phyloP scores from a whole-genome alignment of 2,329 filamentous ascomycete genomes.

The Penicillium sp. region DNA sequence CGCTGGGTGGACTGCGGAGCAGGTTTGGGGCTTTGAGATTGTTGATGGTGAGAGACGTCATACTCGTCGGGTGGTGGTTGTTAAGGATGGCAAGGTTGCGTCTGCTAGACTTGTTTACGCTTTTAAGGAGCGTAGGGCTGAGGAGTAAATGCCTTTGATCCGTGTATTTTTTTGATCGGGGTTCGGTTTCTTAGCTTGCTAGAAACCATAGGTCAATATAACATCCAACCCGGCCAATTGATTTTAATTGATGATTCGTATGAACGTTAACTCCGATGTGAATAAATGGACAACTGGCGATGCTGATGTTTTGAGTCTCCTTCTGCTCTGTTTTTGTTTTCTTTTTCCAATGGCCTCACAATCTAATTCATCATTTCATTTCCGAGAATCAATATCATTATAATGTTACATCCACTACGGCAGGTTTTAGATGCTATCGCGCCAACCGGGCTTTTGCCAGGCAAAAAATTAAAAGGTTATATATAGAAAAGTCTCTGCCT shows the following conservation, averaged over 20 bases:
- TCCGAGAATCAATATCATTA: too few species aligned
- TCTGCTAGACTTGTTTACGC: slow-evolving; percentile 44
- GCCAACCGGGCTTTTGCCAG: too few species aligned
- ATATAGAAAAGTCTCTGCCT: too few species aligned
- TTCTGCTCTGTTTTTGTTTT: too few species aligned
- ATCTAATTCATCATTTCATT: too few species aligned
- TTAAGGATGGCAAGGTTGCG: slow-evolving; percentile 37
- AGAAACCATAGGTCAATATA: background rate
- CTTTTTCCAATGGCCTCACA: too few species aligned
- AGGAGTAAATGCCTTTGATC: background rate
- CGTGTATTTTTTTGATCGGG: background rate
- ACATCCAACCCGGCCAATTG: background rate
- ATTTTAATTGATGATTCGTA: background rate
- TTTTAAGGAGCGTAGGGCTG: slow-evolving; percentile 22
- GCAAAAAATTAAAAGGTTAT: too few species aligned
- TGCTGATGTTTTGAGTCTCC: too few species aligned
- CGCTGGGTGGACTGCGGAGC: slow-evolving; percentile 54
- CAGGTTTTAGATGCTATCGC: too few species aligned
- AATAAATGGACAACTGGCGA: too few species aligned
- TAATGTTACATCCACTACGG: too few species aligned
- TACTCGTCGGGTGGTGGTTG: slow-evolving; percentile 43
- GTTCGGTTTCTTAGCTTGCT: background rate
- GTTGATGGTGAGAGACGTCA: slow-evolving; percentile 43
- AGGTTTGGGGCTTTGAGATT: slow-evolving; percentile 51
- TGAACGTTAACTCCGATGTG: too few species aligned